These are phyloP conservation scores for Xanthoconium stramineum DNA, from an alignment of 768 basidiomycete genomes.

Conservation along the genomic window DNA sequence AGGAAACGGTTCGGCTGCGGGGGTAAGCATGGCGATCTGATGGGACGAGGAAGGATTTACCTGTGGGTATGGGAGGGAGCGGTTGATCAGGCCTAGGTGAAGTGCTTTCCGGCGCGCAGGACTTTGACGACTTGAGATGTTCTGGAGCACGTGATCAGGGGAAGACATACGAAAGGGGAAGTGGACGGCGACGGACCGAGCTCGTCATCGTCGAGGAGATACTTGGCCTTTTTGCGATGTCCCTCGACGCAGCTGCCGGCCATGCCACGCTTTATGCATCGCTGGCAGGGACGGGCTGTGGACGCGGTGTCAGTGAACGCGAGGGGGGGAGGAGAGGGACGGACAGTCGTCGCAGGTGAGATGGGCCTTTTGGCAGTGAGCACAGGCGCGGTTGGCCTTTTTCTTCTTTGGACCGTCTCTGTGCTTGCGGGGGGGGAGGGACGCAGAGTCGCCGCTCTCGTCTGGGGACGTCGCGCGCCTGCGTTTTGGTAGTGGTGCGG, in stretches of 20 bases:
- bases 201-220: conserved; percentile 91
- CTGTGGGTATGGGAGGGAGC: conserved; percentile 26
- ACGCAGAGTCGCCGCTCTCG: conserved; percentile 48
- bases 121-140: conserved; percentile 36
- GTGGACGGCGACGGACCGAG: conserved; percentile 52
- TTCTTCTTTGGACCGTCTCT: conserved; percentile 88
- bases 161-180: not conserved
- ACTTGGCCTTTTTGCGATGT: conserved; percentile 96
- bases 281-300: conserved; percentile 90
- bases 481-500: conserved; percentile 45
- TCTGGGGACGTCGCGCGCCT: conserved; percentile 62
- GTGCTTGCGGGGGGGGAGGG: conserved; percentile 47
- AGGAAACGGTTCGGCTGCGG: conserved; percentile 50
- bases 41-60: conserved; percentile 22
- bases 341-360: conserved; percentile 97
- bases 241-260: conserved; percentile 89
- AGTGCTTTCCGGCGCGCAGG: conserved; percentile 24
- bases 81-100: conserved; percentile 30
- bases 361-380: conserved; percentile 96
- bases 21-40: conserved; percentile 9
- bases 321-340: conserved; percentile 31
- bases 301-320: conserved; percentile 9
- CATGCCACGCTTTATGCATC: conserved; percentile 93
- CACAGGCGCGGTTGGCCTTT: conserved; percentile 91
- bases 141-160: conserved; percentile 36